A percentile compares a stretch with the other conserved stretches of the same genome.
Conservation (phyloP, 768 basidiomycete species). For the Clavulina sp. region DNA sequence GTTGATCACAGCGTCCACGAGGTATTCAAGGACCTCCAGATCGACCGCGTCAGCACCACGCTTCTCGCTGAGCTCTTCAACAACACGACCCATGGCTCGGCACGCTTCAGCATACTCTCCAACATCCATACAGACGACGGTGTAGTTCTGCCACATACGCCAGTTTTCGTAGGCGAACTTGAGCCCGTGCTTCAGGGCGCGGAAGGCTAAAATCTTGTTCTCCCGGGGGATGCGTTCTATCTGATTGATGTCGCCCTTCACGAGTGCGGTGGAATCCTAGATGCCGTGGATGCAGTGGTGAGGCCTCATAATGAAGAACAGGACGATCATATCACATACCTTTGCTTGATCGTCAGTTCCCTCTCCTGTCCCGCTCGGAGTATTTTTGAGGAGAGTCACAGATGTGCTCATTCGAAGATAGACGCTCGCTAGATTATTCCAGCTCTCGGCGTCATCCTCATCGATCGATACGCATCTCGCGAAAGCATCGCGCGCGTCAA, state of each 20-base stretch:
- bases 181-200: slow-evolving; percentile 80
- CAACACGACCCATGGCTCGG: slow-evolving; percentile 63
- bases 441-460: slow-evolving; percentile 93
- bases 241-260: slow-evolving; percentile 3
- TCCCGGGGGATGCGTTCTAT: slow-evolving; percentile 19
- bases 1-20: slow-evolving; percentile 74
- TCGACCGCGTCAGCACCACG: slow-evolving; percentile 47
- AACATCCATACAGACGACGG: slow-evolving; percentile 81
- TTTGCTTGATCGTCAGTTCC: no score
- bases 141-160: slow-evolving; percentile 98
- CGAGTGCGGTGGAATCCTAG: no score
- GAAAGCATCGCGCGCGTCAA: slow-evolving; percentile 68
- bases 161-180: slow-evolving; percentile 76
- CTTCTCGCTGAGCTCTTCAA: slow-evolving; percentile 49
- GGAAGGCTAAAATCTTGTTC: slow-evolving; percentile 76
- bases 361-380: slow-evolving; percentile 17
- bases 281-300: no score
- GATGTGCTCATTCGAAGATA: slow-evolving; percentile 65
- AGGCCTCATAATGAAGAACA: slow-evolving; percentile 5
- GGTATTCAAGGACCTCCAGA: slow-evolving; percentile 70
- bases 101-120: slow-evolving; percentile 81
- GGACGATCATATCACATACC: slow-evolving; percentile 13
- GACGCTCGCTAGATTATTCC: slow-evolving; percentile 92
- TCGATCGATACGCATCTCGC: slow-evolving; percentile 75
- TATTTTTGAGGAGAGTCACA: slow-evolving; percentile 13